These are phyloP conservation scores for Rhodosporidiobolus odoratus DNA, from an alignment of 768 basidiomycete species.

Conservation along the genomic window DNA sequence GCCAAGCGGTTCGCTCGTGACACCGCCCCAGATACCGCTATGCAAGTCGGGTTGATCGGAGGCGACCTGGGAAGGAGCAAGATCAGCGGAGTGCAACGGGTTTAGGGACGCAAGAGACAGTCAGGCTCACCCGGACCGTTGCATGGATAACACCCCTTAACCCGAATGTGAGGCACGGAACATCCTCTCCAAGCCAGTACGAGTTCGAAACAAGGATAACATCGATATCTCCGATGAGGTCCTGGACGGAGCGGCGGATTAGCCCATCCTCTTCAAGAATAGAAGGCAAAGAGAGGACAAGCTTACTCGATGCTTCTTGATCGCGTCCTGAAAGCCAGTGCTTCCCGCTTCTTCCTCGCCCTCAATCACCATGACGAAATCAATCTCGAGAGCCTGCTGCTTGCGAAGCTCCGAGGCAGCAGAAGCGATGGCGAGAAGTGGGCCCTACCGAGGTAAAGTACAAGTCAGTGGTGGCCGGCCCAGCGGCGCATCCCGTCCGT, in stretches of 20 bases:
- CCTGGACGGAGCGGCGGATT: constrained; percentile 50
- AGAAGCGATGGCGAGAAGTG: constrained; percentile 81
- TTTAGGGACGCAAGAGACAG: neutral
- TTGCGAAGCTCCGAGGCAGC: constrained; percentile 77
- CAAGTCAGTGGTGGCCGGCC: neutral
- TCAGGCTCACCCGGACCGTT: constrained; percentile 56
- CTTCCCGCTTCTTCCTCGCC: constrained; percentile 98
- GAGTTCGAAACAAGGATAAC: constrained; percentile 86
- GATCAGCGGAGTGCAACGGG: neutral
- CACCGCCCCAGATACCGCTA: constrained; percentile 90
- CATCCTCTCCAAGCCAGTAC: constrained; percentile 89
- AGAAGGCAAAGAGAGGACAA: neutral
- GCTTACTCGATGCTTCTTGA: constrained; percentile 45
- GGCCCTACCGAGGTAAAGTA: constrained; percentile 52
- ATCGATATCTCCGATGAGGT: constrained; percentile 76
- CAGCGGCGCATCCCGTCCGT: too few species aligned
- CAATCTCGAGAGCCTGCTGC: constrained; percentile 67
- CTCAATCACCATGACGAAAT: constrained; percentile 85
- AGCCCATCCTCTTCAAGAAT: neutral
- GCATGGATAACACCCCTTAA: constrained; percentile 90
- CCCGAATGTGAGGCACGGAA: constrained; percentile 91
- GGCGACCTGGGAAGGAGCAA: constrained; percentile 51
- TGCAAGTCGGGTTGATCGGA: constrained; percentile 75
- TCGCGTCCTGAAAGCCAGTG: constrained; percentile 71
- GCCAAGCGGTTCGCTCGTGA: constrained; percentile 77